Base-by-base conservation (phyloP, 139 green algal genomes). In the Parachlorella kessleri region DNA sequence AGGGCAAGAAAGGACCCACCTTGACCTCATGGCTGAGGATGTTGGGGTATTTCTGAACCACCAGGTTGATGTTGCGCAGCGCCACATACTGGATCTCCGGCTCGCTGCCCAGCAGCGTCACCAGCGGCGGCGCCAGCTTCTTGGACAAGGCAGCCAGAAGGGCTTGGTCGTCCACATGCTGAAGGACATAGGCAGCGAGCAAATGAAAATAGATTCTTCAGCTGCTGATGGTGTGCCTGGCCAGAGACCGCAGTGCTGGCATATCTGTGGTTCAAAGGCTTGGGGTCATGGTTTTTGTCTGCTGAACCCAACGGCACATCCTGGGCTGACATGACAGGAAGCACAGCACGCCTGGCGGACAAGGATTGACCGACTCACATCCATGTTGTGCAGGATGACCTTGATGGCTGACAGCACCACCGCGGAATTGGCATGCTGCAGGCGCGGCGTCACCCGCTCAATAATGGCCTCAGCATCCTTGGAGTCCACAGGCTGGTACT, bases 51-150 rank as follows among this genome's bases (percentile, higher is more conserved):
- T 90, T 91, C 84, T 98, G 94, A 73, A 99, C 91, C 65, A 99
- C 94, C 40, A 99, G 89, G 82, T 91, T 93, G 87, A 99, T 98
- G 93, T 98, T 99, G 78, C 96, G 85, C 81, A 99, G 91, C 55
- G 96, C 97, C 55, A 99, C 96, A 79, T 98, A 99, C 88, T 99
- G 95, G 72, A 98, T 92, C 88, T 99, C 96, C 0, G 94, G 90
- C 88, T 99, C 96, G 9, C 91, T 83, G 64, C 88, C 92, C 67
- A 99, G 90, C 78, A 99, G 91, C 28, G 97, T 99, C 23, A 99
- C 96, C 63, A 99, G 91, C 9, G 97, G 94, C 3, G 97, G 92
- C 28, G 93, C 94, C 87, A 99, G 95, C 91, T 99, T 99, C 83
- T 96, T 95, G 70, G 66, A 78, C 82, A 98, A 92, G 5, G 70